Percentiles rank a stretch among this genome's conserved stretches.
These are phyloP conservation scores for Kandelia obovata DNA, from an alignment of 345 rosid genomes.

Conservation along the genomic window DNA sequence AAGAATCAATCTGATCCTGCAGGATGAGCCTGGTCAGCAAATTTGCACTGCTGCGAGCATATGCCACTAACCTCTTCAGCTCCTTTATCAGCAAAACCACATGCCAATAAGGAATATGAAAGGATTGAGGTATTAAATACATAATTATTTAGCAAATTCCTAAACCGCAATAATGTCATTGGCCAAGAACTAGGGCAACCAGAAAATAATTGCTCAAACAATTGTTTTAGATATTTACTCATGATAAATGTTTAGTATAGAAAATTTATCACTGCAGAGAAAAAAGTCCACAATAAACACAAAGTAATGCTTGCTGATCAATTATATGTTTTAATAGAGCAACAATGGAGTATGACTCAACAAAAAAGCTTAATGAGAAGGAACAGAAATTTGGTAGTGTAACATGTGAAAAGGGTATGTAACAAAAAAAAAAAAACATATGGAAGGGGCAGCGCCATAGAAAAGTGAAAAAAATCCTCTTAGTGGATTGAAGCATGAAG, in stretches of 20 bases:
- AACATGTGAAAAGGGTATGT: too few species aligned
- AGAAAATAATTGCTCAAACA: background rate
- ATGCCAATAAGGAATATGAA: constrained; percentile 10
- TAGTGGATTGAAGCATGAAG: background rate
- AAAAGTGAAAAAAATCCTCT: background rate
- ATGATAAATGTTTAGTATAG: background rate
- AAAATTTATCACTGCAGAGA: too few species aligned
- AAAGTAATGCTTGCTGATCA: too few species aligned
- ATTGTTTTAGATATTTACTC: background rate
- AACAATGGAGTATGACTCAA: background rate
- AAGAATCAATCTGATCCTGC: constrained; percentile 51
- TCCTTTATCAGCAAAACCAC: constrained; percentile 45
- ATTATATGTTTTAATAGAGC: background rate
- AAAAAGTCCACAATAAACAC: too few species aligned
- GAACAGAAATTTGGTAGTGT: background rate
- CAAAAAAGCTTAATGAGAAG: background rate
- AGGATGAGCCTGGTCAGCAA: constrained; percentile 59
- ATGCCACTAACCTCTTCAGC: constrained; percentile 75
- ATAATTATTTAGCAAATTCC: background rate
- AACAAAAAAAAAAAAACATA: background rate
- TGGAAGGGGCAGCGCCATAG: background rate
- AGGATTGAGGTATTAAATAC: background rate
- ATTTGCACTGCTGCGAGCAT: constrained; percentile 84
- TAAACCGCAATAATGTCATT: background rate
- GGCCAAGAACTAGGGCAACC: background rate